Base-by-base conservation (phyloP, 371 early-diverging fungal species). In the Lichtheimia ramosa region DNA sequence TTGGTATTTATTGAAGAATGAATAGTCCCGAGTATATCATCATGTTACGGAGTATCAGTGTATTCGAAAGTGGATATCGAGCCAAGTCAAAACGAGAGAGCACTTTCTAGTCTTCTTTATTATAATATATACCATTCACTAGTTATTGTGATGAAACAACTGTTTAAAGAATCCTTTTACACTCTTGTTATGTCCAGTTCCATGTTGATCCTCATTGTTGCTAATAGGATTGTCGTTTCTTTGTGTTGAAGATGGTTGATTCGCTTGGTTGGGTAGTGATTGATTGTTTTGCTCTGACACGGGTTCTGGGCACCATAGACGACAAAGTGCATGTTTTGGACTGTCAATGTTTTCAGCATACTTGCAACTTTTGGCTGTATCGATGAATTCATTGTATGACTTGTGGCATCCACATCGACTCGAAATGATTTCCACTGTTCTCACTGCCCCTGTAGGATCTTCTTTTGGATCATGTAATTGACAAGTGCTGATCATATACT, bases 1-100 rank as follows among this genome's bases (percentile, higher is more conserved):
- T n/a, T 15, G 6, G 16, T 28, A 15, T 43, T 20, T 52, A 25
- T n/a, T 21, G 15, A 48, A n/a, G n/a, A n/a, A 53, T 24, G 18
- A 23, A 15, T 56, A 88, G 87, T 51, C 86, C 86, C 2, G 90
- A 91, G 51, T 83, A 83, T 43, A 71, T 84, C 23, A 73, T 88
- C 40, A 81, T 91, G 79, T 72, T 89, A 39, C 83, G 86, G 28
- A 85, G 85, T 21, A 79, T 92, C 28, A 61, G 79, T 15, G 77
- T 84, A 15, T 91, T 90, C 64, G 91, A 93, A 69, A 70, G 76
- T 5, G 89, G 42, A 15, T 56, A 42, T 21, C 41, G 40, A 10
- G 23, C n/a, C 16, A 43, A 56, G 21, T 41, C 24, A 40, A 40
- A 55, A 23, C 12, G 63, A 71, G 16, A 86, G 85, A 59, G 72